These are phyloP conservation scores for Chlorella sorokiniana DNA, from an alignment of 139 green algal species.

Conservation along the genomic window DNA sequence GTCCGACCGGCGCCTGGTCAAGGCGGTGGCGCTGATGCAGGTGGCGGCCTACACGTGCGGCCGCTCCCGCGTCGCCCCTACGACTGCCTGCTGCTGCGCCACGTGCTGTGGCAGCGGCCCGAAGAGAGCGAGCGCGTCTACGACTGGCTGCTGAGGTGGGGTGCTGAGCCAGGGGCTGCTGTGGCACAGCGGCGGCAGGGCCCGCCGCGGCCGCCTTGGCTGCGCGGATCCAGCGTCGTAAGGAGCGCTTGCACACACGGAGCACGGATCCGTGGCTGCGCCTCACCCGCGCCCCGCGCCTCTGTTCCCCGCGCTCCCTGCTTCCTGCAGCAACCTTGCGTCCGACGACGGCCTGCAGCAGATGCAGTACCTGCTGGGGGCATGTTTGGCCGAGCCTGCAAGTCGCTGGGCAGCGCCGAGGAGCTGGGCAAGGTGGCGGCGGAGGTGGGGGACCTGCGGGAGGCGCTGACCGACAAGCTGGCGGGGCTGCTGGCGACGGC, in stretches of 20 bases:
- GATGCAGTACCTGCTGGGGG: conserved; percentile 56
- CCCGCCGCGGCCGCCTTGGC: no score
- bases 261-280: no score
- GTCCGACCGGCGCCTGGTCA: conserved; percentile 89
- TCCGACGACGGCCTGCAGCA: conserved; percentile 77
- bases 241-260: no score
- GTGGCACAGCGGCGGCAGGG: no score
- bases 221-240: no score
- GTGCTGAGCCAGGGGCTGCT: not conserved
- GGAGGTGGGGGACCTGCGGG: conserved; percentile 42
- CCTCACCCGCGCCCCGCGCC: no score
- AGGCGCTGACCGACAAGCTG: conserved; percentile 47
- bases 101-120: conserved; percentile 71
- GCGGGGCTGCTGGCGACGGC: conserved; percentile 29
- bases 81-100: conserved; percentile 59
- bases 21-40: conserved; percentile 85
- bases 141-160: conserved; percentile 31
- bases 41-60: conserved; percentile 86
- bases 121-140: conserved; percentile 62
- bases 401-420: conserved; percentile 92
- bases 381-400: conserved; percentile 75
- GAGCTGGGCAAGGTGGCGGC: conserved; percentile 82
- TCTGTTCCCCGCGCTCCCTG: not conserved
- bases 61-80: no score
- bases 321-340: conserved; percentile 23